Percentiles rank a stretch among this genome's conserved stretches.
Conservation (phyloP, 106 monocot genomes). For the Dendrobium chrysotoxum region DNA sequence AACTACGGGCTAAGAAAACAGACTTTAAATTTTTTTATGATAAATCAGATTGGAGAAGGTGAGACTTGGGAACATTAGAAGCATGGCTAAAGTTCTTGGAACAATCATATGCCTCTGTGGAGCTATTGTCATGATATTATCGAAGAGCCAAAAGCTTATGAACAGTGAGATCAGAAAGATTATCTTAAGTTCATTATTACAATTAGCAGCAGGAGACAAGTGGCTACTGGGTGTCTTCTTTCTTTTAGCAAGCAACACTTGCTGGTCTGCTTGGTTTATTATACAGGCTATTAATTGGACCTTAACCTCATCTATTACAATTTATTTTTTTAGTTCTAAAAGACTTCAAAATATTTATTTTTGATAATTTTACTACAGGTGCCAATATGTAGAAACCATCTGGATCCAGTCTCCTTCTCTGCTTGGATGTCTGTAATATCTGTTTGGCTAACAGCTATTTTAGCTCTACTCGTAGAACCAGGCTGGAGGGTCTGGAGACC, state of each 20-base stretch:
- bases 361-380: constrained; percentile 11
- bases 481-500: constrained; percentile 18
- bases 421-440: constrained; percentile 29
- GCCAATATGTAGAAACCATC: constrained; percentile 19
- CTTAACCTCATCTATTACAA: too few relatives aligned
- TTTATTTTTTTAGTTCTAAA: too few relatives aligned
- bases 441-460: background rate
- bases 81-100: constrained; percentile 48
- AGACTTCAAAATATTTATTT: background rate
- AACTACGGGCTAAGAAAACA: too few relatives aligned
- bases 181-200: constrained; percentile 5
- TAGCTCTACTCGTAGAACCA: constrained; percentile 18
- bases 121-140: constrained; percentile 35
- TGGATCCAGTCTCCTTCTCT: constrained; percentile 18
- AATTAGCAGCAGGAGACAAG: background rate
- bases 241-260: constrained; percentile 42
- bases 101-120: constrained; percentile 49
- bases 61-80: constrained; percentile 23
- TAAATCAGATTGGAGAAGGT: constrained; percentile 42
- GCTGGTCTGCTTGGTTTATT: constrained; percentile 64
- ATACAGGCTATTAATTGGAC: constrained; percentile 27
- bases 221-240: constrained; percentile 39
- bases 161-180: background rate
- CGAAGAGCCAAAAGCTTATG: constrained; percentile 38
- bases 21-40: too few relatives aligned